phyloP scores from a whole-genome alignment of 2,329 filamentous ascomycete species.

The Penicillium sp. region DNA sequence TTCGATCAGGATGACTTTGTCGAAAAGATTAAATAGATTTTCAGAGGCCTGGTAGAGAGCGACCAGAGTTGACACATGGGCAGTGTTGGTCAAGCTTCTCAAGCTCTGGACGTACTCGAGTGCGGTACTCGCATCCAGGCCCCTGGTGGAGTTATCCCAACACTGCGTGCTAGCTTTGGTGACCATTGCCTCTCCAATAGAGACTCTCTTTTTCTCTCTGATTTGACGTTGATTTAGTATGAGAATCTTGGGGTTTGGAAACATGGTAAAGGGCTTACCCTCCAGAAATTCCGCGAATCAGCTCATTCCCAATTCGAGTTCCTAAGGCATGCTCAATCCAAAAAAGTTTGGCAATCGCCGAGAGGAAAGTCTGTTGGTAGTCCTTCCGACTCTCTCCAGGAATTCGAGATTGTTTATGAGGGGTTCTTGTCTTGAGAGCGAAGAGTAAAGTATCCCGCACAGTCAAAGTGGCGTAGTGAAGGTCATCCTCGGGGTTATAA shows the following conservation, averaged over 20 bases:
- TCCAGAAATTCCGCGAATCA: conserved; percentile 68
- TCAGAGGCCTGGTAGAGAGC: conserved; percentile 69
- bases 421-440: conserved; percentile 67
- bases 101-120: conserved; percentile 70
- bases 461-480: conserved; percentile 75
- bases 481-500: conserved; percentile 75
- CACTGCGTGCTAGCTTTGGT: conserved; percentile 64
- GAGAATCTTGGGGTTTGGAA: background rate
- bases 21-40: conserved; percentile 56
- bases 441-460: conserved; percentile 73
- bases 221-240: background rate
- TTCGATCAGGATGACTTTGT: conserved; percentile 67
- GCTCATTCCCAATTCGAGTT: conserved; percentile 73
- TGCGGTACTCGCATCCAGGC: conserved; percentile 71
- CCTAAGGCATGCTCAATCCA: conserved; percentile 69
- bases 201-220: conserved; percentile 71
- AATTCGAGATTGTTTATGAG: conserved; percentile 59
- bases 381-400: conserved; percentile 61
- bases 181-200: conserved; percentile 74
- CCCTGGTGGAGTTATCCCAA: conserved; percentile 75
- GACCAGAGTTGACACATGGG: conserved; percentile 61
- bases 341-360: conserved; percentile 68
- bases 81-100: conserved; percentile 63
- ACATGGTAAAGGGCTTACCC: conserved; percentile 39
- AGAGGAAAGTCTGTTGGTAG: conserved; percentile 61